Evolutionary conservation across 495 filamentous ascomycete species (phyloP), one percentile per base, ranked within the genome.

Genomic region (Aspergillus nidulans): DNA sequence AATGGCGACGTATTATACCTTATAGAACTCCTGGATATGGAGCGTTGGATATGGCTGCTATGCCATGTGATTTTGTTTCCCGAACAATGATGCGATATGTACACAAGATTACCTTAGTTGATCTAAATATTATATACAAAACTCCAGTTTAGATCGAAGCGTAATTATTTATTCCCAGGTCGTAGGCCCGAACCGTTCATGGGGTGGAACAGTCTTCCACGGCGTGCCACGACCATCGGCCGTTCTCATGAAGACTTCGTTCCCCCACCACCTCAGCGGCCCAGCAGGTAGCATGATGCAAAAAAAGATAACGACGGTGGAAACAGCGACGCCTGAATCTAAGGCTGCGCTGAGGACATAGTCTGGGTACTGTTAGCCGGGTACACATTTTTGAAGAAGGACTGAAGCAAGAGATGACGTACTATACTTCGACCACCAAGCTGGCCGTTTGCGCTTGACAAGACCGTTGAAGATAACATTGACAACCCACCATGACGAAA

Each of bases 201-300:
- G 47, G 2, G 57, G 62, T 6, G 69, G 67, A n/a, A 77, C 56
- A 13, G 54, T 49, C 60, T 63, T 67, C 42, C 72, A 69, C 1
- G 78, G 77, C 7, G 71, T 75, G 20, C 74, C 78, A 51, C 61
- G 52, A 5, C 70, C 73, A 60, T 81, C 80, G 25, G 73, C 72
- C 18, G 77, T 81, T 21, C 72, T 62, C 18, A 55, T 61, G 32
- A 68, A 75, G 6, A 78, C 77, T 7, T 69, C 76, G 61, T 89
- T 89, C 0, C 87, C 87, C 71, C 82, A 90, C 87, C 87, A 91
- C 32, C 69, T 70, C 28, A 86, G 75, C 38, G 75, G 67, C 1
- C 70, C 69, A 4, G 78, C 80, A 0, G 86, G 79, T 48, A 89
- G 81, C 62, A 87, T 85, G 34, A 90, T 86, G 47, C 88, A 77